A percentile compares a stretch with the other conserved stretches of the same genome.
phyloP scores from a whole-genome alignment of 129 eudicot species.

The Flaveria linearis region DNA sequence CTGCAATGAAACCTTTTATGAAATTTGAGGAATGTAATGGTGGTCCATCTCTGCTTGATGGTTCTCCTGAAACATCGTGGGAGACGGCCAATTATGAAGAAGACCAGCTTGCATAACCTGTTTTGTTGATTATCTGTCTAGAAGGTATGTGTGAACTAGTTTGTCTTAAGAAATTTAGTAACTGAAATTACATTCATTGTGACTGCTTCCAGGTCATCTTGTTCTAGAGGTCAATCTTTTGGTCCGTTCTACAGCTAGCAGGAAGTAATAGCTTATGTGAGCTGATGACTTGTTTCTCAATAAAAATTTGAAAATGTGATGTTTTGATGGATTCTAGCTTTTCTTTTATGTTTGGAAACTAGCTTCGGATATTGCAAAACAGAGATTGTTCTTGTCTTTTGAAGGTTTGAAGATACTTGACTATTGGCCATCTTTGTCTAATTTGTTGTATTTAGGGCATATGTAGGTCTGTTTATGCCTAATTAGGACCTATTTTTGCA shows the following conservation, averaged over 20 bases:
- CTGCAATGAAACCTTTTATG: neutral
- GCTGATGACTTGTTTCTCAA: too few species aligned
- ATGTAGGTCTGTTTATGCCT: too few species aligned
- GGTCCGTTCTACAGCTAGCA: neutral
- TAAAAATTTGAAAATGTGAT: neutral
- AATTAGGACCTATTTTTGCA: too few species aligned
- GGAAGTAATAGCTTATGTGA: neutral
- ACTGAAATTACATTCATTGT: neutral
- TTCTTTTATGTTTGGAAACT: constrained; percentile 11
- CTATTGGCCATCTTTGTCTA: neutral
- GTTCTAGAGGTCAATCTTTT: constrained; percentile 2
- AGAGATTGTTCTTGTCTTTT: too few species aligned
- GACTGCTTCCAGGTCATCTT: neutral
- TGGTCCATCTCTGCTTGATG: constrained; percentile 22
- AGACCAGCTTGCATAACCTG: too few species aligned
- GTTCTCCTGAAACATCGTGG: constrained; percentile 1
- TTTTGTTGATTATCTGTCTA: too few species aligned
- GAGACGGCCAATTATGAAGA: neutral
- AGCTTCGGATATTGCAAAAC: neutral
- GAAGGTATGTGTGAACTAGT: constrained; percentile 11
- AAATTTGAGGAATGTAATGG: constrained; percentile 15
- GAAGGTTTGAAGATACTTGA: neutral
- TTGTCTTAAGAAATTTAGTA: neutral
- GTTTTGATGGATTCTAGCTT: constrained; percentile 1
- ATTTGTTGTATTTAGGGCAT: too few species aligned